phyloP scores from a whole-genome alignment of 148 eudicot genomes.

The Arctostaphylos glauca region DNA sequence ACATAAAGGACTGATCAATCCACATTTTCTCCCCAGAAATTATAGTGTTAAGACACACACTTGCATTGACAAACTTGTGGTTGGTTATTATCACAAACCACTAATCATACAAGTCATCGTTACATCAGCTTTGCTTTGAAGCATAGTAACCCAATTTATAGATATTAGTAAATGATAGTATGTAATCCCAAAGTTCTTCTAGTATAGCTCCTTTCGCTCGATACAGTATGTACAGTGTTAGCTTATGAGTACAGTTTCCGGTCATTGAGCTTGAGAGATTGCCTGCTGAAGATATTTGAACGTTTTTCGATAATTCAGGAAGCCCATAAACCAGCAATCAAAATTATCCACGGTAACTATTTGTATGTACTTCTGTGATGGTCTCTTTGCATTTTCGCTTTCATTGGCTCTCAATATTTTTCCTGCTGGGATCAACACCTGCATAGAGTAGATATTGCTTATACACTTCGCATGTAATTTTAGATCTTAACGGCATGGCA shows the following conservation, averaged over 20 bases:
- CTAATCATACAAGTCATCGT: background rate
- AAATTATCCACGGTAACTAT: conserved; percentile 29
- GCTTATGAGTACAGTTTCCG: background rate
- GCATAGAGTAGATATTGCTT: background rate
- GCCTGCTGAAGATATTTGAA: conserved; percentile 25
- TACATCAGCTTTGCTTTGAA: background rate
- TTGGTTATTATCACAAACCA: background rate
- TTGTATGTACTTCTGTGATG: conserved; percentile 34
- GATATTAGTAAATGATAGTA: background rate
- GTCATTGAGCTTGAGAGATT: conserved; percentile 10
- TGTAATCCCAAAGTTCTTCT: background rate
- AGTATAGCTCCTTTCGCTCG: background rate
- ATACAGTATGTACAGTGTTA: background rate
- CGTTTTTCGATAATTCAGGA: conserved; percentile 26
- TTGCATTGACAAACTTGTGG: background rate
- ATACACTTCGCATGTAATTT: background rate
- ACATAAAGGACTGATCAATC: background rate
- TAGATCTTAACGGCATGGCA: background rate
- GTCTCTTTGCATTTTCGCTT: conserved; percentile 21
- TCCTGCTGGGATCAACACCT: conserved; percentile 18
- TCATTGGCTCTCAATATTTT: conserved; percentile 29
- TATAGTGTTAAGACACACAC: too few species aligned
- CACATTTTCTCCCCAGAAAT: background rate
- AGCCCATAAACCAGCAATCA: conserved; percentile 50
- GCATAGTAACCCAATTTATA: background rate